Evolutionary conservation across 805 yeast species (phyloP).

Genomic region (Starmerella ratchasimensis): DNA sequence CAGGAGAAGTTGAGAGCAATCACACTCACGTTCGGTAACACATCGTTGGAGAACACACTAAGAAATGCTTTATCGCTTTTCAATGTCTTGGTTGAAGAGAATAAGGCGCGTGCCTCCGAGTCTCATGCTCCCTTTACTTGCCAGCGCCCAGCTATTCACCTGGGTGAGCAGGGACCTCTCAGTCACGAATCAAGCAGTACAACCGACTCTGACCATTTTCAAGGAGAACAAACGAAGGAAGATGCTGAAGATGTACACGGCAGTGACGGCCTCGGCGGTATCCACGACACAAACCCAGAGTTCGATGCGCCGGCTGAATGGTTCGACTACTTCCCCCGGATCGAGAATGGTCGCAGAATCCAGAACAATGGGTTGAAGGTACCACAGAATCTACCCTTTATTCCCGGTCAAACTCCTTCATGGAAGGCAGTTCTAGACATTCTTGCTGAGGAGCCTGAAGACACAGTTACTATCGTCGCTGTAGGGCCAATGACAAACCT

Average conservation of each 20-base stretch:
- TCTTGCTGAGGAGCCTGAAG: slow-evolving; percentile 25
- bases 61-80: slow-evolving; percentile 28
- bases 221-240: slow-evolving; percentile 1
- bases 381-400: slow-evolving; percentile 21
- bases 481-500: slow-evolving; percentile 32
- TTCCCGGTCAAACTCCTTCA: slow-evolving; percentile 23
- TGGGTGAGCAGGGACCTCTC: slow-evolving; percentile 23
- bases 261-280: slow-evolving; percentile 31
- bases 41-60: slow-evolving; percentile 25
- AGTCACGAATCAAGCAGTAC: no score
- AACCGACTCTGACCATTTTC: background rate
- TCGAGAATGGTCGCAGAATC: background rate
- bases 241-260: slow-evolving; percentile 33
- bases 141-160: slow-evolving; percentile 26
- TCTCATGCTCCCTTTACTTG: slow-evolving; percentile 19
- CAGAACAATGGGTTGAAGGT: background rate
- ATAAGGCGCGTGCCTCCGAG: slow-evolving; percentile 18
- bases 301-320: slow-evolving; percentile 25
- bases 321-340: slow-evolving; percentile 21
- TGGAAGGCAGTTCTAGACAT: slow-evolving; percentile 28
- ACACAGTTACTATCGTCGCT: slow-evolving; percentile 29
- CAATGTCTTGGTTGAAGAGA: slow-evolving; percentile 26
- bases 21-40: slow-evolving; percentile 31
- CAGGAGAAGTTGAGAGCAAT: slow-evolving; percentile 23
- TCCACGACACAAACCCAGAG: slow-evolving; percentile 27